A percentile compares a stretch with the other conserved stretches of the same genome.
These are phyloP conservation scores for Diaporthe caulivora DNA, from an alignment of 2,329 filamentous ascomycete species.

Conservation along the genomic window DNA sequence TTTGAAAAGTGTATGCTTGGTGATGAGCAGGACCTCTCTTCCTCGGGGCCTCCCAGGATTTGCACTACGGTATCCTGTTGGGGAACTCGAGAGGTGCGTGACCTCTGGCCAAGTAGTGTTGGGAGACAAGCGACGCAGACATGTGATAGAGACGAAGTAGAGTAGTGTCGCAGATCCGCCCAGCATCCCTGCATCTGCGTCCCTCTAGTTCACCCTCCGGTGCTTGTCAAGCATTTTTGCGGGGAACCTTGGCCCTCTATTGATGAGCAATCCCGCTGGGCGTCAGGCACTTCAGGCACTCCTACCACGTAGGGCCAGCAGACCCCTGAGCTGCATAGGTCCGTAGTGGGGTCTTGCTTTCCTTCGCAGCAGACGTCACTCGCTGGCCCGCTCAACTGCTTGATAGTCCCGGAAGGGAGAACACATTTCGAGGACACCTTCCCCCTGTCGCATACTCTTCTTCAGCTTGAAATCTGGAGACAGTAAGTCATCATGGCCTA, in stretches of 20 bases:
- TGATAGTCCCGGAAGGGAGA: background rate
- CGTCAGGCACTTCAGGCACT: background rate
- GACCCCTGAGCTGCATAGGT: slow-evolving; percentile 20
- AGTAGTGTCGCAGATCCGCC: slow-evolving; percentile 25
- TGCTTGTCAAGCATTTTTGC: slow-evolving; percentile 18
- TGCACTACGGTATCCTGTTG: slow-evolving; percentile 13
- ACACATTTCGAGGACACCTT: background rate
- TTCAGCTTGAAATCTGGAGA: slow-evolving; percentile 24
- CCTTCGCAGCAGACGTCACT: slow-evolving; percentile 15
- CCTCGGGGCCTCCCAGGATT: background rate
- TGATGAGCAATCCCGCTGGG: background rate
- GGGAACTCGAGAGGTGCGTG: slow-evolving; percentile 2
- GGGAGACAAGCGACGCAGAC: slow-evolving; percentile 14
- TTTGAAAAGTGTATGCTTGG: background rate
- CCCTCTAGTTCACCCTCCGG: background rate
- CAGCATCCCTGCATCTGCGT: slow-evolving; percentile 11
- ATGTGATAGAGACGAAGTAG: slow-evolving; percentile 17
- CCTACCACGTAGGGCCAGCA: slow-evolving; percentile 6
- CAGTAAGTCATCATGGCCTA: slow-evolving; percentile 37
- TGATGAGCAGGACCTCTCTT: background rate
- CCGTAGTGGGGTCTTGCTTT: background rate
- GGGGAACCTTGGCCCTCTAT: slow-evolving; percentile 4
- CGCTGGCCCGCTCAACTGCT: background rate
- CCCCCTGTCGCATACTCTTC: background rate
- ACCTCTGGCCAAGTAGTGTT: slow-evolving; percentile 12